Base-by-base conservation (phyloP, 345 rosid species). In the Eucalyptus curtisii region DNA sequence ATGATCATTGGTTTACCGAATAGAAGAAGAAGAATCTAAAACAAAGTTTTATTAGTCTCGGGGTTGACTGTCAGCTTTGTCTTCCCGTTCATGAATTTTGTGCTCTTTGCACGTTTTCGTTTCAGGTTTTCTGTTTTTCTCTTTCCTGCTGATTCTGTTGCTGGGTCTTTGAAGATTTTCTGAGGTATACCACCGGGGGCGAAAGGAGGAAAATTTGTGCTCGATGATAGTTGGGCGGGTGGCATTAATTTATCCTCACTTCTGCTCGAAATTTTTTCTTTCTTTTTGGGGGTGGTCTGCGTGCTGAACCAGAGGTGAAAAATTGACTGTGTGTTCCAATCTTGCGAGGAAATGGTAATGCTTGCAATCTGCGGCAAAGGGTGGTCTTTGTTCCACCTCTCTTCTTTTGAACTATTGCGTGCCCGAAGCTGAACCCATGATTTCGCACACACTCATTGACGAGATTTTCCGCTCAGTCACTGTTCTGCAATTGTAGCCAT, bases 341-440 rank as follows among this genome's bases (percentile, higher is more conserved):
- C 87, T 91, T 91, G 91, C 92, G 47, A 89, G 92, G 90, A 91
- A 93, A 90, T 89, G 88, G 92, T 91, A 89, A 89, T 89, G 92
- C 92, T 93, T 91, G 94, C 90, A 71, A 86, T 82, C 61, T 49
- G 90, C 88, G 86, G 90, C 90, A 86, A 92, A 48, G 91, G 88
- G 82, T 86, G 87, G 48, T 71, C 64, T 49, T 87, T 86, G 89
- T 88, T 48, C 79, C 93, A 33, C 89, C 50, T 89, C 48, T 88
- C 50, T 89, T 59, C 87, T 87, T 89, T 89, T 86, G 89, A 88
- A 90, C 88, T 49, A 87, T 87, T 87, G 85, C 84, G 88, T 89
- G 81, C 89, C 89, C 89, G 30, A 91, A 89, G 45, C 84, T 57
- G 48, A 52, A 68, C 76, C 44, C 91, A 88, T 85, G 71, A 81